A percentile compares a stretch with the other conserved stretches of the same genome.
These are phyloP conservation scores for Kodamaea alishanica DNA, from an alignment of 1,139 yeast genomes.

Conservation along the genomic window DNA sequence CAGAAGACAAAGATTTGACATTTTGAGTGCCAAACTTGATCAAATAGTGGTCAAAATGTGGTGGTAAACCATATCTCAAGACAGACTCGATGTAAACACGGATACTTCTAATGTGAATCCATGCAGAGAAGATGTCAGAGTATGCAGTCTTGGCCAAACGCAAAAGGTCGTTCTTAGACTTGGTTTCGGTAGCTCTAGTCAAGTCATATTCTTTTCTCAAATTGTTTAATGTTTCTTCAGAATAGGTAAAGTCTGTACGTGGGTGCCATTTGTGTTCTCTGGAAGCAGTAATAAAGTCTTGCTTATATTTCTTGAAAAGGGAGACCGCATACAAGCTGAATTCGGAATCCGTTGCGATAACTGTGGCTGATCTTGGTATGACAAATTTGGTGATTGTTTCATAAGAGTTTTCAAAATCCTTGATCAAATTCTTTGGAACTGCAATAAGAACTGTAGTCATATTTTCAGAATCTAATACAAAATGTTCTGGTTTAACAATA, in stretches of 20 bases:
- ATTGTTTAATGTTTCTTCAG: slow-evolving; percentile 69
- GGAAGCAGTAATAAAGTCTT: slow-evolving; percentile 64
- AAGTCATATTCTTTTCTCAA: slow-evolving; percentile 75
- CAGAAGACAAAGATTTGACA: slow-evolving; percentile 47
- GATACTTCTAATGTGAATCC: slow-evolving; percentile 80
- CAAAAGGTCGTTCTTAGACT: slow-evolving; percentile 71
- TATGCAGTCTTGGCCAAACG: slow-evolving; percentile 86
- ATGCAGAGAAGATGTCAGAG: slow-evolving; percentile 74
- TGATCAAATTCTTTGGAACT: slow-evolving; percentile 65
- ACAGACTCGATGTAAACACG: slow-evolving; percentile 62
- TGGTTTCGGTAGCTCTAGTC: slow-evolving; percentile 70
- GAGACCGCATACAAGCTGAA: slow-evolving; percentile 74
- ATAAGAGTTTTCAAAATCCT: slow-evolving; percentile 62
- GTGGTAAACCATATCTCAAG: slow-evolving; percentile 93
- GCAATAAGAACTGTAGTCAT: slow-evolving; percentile 80
- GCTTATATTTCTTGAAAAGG: slow-evolving; percentile 73
- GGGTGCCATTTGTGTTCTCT: slow-evolving; percentile 92
- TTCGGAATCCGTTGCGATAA: slow-evolving; percentile 70
- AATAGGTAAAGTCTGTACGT: slow-evolving; percentile 79
- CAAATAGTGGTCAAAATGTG: slow-evolving; percentile 71
- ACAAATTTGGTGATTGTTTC: slow-evolving; percentile 79
- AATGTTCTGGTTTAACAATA: slow-evolving; percentile 78
- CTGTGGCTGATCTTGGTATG: slow-evolving; percentile 83
- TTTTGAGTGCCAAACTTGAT: slow-evolving; percentile 40
- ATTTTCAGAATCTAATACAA: slow-evolving; percentile 82